Percentiles rank a stretch among this genome's conserved stretches.
Conservation (phyloP, 805 yeast genomes). For the Myxozyma melibiosi region DNA sequence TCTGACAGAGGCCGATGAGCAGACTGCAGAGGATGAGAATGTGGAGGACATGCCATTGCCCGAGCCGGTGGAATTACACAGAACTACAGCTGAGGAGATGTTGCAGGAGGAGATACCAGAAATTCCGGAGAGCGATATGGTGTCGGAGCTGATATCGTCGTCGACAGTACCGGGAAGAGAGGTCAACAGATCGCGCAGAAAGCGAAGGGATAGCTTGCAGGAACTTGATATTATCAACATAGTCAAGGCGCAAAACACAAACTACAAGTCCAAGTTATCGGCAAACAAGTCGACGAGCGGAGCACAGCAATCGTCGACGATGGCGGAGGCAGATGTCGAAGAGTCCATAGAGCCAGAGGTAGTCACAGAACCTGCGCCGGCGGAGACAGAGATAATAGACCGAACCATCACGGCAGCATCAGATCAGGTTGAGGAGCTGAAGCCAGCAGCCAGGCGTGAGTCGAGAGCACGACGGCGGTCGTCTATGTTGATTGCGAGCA, state of each 20-base stretch:
- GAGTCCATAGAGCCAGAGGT: background rate
- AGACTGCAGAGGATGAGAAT: background rate
- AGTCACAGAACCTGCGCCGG: background rate
- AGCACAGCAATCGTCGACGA: too few species aligned
- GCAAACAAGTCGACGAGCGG: background rate
- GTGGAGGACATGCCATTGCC: constrained; percentile 1
- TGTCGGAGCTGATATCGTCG: background rate
- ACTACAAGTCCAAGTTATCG: constrained; percentile 18
- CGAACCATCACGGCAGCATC: background rate
- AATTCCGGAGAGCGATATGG: constrained; percentile 5
- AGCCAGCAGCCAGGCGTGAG: background rate
- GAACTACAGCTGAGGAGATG: constrained; percentile 12
- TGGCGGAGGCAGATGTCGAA: background rate
- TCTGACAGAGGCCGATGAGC: background rate
- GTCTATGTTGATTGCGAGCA: constrained; percentile 2
- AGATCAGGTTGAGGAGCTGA: background rate
- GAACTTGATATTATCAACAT: constrained; percentile 27
- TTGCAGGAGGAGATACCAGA: constrained; percentile 21
- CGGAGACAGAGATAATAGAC: background rate
- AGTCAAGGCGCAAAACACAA: constrained; percentile 21
- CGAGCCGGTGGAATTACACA: constrained; percentile 6
- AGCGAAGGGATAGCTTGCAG: constrained; percentile 29
- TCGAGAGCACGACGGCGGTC: constrained; percentile 5
- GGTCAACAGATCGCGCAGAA: constrained; percentile 20
- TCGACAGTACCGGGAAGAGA: background rate